Percentiles rank a stretch among this genome's conserved stretches.
Conservation (phyloP, 805 yeast genomes). For the Yamadazyma sp. region DNA sequence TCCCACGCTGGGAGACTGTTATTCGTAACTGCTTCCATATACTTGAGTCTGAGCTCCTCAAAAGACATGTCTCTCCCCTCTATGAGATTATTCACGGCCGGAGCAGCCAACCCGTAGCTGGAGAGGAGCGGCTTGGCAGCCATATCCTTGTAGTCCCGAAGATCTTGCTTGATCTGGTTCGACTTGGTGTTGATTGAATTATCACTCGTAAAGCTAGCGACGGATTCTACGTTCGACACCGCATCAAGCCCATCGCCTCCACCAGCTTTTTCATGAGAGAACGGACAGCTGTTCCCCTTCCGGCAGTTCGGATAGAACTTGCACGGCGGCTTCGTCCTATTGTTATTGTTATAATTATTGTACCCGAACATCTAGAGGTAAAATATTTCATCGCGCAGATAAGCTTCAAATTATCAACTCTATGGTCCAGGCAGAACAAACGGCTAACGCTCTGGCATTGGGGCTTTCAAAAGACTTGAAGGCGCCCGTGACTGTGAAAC, state of each 20-base stretch:
- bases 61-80: constrained; percentile 52
- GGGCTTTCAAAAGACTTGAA: constrained; percentile 40
- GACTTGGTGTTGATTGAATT: constrained; percentile 18
- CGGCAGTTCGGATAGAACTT: constrained; percentile 24
- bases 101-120: constrained; percentile 48
- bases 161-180: constrained; percentile 22
- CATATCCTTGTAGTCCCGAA: constrained; percentile 18
- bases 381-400: constrained; percentile 6
- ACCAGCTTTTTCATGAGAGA: constrained; percentile 18
- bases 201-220: constrained; percentile 17
- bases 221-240: constrained; percentile 8
- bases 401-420: too few relatives aligned
- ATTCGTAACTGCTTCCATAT: constrained; percentile 39
- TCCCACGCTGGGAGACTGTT: constrained; percentile 41
- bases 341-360: constrained; percentile 1
- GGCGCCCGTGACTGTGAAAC: constrained; percentile 32
- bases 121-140: constrained; percentile 35
- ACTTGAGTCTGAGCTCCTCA: constrained; percentile 53
- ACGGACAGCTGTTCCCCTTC: constrained; percentile 28
- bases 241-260: constrained; percentile 1
- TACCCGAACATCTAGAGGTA: constrained; percentile 6
- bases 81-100: constrained; percentile 50
- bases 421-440: constrained; percentile 2
- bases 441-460: constrained; percentile 29
- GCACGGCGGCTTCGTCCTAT: constrained; percentile 11